Conservation (phyloP, 2,329 filamentous ascomycete species). For the Monascus ruber region DNA sequence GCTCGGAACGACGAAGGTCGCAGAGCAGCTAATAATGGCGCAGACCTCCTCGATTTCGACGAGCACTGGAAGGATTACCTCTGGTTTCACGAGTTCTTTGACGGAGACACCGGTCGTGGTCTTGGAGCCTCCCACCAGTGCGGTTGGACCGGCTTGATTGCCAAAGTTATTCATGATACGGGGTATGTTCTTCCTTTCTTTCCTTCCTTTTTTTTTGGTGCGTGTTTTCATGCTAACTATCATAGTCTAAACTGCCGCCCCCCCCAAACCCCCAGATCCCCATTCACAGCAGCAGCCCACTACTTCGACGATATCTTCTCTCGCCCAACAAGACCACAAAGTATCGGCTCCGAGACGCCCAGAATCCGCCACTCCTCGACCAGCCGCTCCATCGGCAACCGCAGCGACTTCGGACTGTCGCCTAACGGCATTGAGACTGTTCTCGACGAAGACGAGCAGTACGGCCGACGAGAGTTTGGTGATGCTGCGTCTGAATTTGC, state of each 20-base stretch:
- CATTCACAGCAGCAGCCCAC: constrained; percentile 69
- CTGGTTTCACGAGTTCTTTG: constrained; percentile 97
- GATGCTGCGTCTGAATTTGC: constrained; percentile 43
- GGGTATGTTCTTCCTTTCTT: constrained; percentile 50
- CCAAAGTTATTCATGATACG: constrained; percentile 95
- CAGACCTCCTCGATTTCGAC: constrained; percentile 79
- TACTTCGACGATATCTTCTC: constrained; percentile 90
- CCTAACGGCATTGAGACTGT: constrained; percentile 21
- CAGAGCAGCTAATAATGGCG: constrained; percentile 76
- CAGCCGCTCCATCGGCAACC: constrained; percentile 67
- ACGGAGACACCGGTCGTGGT: constrained; percentile 79
- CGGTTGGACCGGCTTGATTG: constrained; percentile 91
- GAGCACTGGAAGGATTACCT: constrained; percentile 86
- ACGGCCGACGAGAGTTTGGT: constrained; percentile 30
- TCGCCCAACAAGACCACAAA: constrained; percentile 36
- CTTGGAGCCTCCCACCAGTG: constrained; percentile 90
- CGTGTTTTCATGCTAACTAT: background rate
- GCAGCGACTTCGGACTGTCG: constrained; percentile 61
- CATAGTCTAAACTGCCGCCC: constrained; percentile 73
- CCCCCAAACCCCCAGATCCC: constrained; percentile 84
- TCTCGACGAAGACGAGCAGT: constrained; percentile 24
- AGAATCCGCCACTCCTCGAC: constrained; percentile 68
- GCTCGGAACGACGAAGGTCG: constrained; percentile 72
- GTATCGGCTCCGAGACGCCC: constrained; percentile 35
- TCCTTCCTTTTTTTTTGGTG: background rate